phyloP scores from a whole-genome alignment of 805 yeast genomes.

The Metschnikowia hibisci region DNA sequence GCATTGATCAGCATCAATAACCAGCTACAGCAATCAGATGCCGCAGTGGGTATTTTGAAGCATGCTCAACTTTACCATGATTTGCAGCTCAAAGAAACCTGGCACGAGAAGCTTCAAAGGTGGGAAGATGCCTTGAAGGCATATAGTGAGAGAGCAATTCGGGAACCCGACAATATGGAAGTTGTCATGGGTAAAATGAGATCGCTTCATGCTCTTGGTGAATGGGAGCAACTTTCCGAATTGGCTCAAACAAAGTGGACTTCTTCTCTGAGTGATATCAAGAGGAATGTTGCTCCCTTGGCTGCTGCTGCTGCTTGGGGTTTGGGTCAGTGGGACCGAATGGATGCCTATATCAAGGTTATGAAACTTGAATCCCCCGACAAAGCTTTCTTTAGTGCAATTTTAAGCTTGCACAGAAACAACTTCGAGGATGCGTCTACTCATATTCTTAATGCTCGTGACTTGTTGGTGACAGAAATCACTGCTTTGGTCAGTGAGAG shows the following conservation, averaged over 20 bases:
- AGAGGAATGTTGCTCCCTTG: constrained; percentile 85
- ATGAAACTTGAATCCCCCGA: constrained; percentile 94
- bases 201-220: constrained; percentile 96
- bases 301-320: constrained; percentile 99
- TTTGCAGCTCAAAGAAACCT: constrained; percentile 87
- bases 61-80: constrained; percentile 91
- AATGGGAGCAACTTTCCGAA: constrained; percentile 90
- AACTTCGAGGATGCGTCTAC: constrained; percentile 76
- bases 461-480: constrained; percentile 84
- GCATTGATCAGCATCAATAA: constrained; percentile 88
- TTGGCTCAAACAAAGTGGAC: constrained; percentile 86
- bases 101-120: constrained; percentile 95
- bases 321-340: constrained; percentile 91
- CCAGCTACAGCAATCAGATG: constrained; percentile 93
- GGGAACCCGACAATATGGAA: constrained; percentile 70
- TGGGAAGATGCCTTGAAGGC: constrained; percentile 98
- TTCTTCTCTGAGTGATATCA: constrained; percentile 63
- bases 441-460: constrained; percentile 83
- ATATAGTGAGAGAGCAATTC: constrained; percentile 70
- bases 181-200: constrained; percentile 97
- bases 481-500: constrained; percentile 94
- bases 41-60: constrained; percentile 93
- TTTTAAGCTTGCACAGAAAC: constrained; percentile 78
- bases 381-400: constrained; percentile 90
- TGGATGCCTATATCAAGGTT: constrained; percentile 85